A percentile compares a stretch with the other conserved stretches of the same genome.
These are phyloP conservation scores for Chlorophyllum brunneum DNA, from an alignment of 768 basidiomycete species.

Conservation along the genomic window DNA sequence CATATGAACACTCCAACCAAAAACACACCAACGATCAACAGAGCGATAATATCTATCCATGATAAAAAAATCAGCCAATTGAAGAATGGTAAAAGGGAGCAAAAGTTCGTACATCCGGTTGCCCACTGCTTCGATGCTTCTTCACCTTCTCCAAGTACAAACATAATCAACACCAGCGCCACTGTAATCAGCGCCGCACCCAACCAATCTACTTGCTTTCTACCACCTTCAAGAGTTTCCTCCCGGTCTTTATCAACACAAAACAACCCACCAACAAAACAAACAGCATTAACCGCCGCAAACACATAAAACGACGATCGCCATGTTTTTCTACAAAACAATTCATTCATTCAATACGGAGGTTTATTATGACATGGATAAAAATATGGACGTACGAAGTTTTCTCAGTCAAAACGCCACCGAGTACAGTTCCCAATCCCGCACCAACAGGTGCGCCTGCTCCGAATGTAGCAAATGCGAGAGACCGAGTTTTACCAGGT, in stretches of 20 bases:
- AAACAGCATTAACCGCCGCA: slow-evolving; percentile 51
- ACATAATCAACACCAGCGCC: slow-evolving; percentile 68
- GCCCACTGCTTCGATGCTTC: slow-evolving; percentile 57
- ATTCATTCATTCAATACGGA: too few relatives aligned
- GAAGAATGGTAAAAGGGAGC: slow-evolving; percentile 16
- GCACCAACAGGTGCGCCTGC: slow-evolving; percentile 84
- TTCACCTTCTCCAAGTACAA: slow-evolving; percentile 67
- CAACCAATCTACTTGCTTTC: slow-evolving; percentile 68
- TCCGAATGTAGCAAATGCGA: slow-evolving; percentile 80
- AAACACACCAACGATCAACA: slow-evolving; percentile 58
- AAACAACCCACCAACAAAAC: slow-evolving; percentile 49
- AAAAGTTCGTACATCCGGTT: slow-evolving; percentile 31
- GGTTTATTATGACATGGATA: background rate
- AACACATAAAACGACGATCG: slow-evolving; percentile 58
- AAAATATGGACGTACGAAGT: slow-evolving; percentile 28
- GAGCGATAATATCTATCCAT: slow-evolving; percentile 62
- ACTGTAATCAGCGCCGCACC: slow-evolving; percentile 62
- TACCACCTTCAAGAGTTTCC: slow-evolving; percentile 14
- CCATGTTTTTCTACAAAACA: background rate
- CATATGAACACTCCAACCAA: slow-evolving; percentile 51
- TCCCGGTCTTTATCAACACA: slow-evolving; percentile 55
- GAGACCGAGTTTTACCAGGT: slow-evolving; percentile 55
- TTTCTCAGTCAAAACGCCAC: slow-evolving; percentile 66
- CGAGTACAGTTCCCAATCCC: slow-evolving; percentile 63
- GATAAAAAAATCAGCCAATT: background rate